Evolutionary conservation across 2,329 filamentous ascomycete genomes (phyloP).

Genomic region (Bipolaris gigantea): DNA sequence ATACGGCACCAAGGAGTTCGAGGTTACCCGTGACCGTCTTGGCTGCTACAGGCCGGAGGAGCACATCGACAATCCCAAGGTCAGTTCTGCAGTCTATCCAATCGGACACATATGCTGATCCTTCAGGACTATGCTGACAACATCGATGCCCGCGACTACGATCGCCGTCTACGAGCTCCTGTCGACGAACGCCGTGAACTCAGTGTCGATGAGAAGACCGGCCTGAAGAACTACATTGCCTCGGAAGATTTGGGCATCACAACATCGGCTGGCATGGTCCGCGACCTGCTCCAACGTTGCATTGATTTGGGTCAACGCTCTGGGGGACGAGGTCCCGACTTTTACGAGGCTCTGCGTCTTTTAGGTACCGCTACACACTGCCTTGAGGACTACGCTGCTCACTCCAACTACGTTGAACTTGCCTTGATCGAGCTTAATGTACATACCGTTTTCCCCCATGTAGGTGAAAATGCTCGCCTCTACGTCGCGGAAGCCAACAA

Average conservation of each 20-base stretch:
- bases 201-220: conserved; percentile 66
- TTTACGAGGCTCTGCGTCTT: conserved; percentile 83
- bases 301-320: conserved; percentile 82
- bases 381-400: conserved; percentile 84
- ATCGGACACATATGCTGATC: conserved; percentile 5
- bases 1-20: conserved; percentile 80
- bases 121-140: conserved; percentile 79
- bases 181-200: conserved; percentile 79
- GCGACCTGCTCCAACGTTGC: conserved; percentile 70
- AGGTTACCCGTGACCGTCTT: conserved; percentile 76
- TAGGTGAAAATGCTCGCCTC: conserved; percentile 73
- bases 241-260: conserved; percentile 77
- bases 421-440: conserved; percentile 86
- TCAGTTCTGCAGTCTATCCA: conserved; percentile 9
- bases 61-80: conserved; percentile 75
- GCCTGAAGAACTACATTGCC: conserved; percentile 91
- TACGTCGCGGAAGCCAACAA: conserved; percentile 66
- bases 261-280: conserved; percentile 77
- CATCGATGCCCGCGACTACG: conserved; percentile 78
- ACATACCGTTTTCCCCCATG: conserved; percentile 79
- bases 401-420: conserved; percentile 91
- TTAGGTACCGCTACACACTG: conserved; percentile 89
- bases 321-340: conserved; percentile 70
- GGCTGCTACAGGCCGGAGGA: conserved; percentile 73
- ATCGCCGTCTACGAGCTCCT: conserved; percentile 77